Evolutionary conservation across 176 grass and related monocot species (phyloP).

Genomic region (Oryza glaberrima): DNA sequence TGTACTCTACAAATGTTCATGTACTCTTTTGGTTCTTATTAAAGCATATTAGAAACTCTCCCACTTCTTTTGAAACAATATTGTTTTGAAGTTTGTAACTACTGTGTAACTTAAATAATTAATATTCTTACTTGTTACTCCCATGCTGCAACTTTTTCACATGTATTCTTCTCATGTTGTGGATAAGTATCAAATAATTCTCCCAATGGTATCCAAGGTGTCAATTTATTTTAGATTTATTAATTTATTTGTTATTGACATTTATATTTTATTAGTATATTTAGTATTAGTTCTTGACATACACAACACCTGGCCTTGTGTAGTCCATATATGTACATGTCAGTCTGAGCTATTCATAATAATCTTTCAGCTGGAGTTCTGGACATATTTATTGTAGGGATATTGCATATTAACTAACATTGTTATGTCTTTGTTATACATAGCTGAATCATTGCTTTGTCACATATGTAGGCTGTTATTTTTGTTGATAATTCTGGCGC

Average conservation of each 20-base stretch:
- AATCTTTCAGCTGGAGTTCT: background rate
- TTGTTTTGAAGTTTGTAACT: background rate
- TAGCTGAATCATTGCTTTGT: slow-evolving; percentile 34
- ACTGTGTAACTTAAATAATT: slow-evolving; percentile 16
- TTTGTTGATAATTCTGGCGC: slow-evolving; percentile 99
- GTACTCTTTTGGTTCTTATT: background rate
- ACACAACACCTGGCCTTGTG: background rate
- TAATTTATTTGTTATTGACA: background rate
- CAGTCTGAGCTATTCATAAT: background rate
- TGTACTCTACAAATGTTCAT: background rate
- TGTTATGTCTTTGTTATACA: slow-evolving; percentile 8
- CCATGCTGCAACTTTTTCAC: background rate
- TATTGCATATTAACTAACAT: slow-evolving; percentile 17
- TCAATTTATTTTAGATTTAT: background rate
- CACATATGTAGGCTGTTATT: slow-evolving; percentile 75
- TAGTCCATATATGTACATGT: background rate
- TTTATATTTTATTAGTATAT: slow-evolving; percentile 3
- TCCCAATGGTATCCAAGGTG: background rate
- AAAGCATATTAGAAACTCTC: background rate
- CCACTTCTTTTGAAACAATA: background rate
- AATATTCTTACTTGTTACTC: background rate
- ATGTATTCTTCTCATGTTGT: slow-evolving; percentile 15
- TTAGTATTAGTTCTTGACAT: slow-evolving; percentile 20
- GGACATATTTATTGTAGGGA: slow-evolving; percentile 1
- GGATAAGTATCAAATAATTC: background rate